Conservation (phyloP, 2,329 filamentous ascomycete species). For the Aspergillus sp. region DNA sequence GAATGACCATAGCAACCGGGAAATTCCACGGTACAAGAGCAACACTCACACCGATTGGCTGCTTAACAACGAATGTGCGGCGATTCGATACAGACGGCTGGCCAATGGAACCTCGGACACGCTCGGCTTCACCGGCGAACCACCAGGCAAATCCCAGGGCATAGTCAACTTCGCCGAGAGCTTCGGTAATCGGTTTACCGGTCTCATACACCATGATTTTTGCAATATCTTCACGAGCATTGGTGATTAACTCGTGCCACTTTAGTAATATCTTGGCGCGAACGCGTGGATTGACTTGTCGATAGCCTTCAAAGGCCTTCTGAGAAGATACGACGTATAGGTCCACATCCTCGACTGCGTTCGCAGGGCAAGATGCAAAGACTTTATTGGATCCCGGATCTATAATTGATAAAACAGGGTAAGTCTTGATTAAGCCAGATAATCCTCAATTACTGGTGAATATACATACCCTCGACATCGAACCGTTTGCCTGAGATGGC, state of each 20-base stretch:
- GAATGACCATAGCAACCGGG: constrained; percentile 58
- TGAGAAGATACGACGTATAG: constrained; percentile 31
- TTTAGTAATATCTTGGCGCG: constrained; percentile 57
- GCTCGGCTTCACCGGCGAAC: constrained; percentile 54
- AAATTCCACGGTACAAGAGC: constrained; percentile 68
- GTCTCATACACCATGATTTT: constrained; percentile 56
- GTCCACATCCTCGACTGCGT: constrained; percentile 5
- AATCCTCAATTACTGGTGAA: background rate
- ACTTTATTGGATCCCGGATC: constrained; percentile 6
- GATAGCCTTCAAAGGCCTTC: constrained; percentile 53
- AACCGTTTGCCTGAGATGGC: constrained; percentile 4
- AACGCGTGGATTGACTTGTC: constrained; percentile 52
- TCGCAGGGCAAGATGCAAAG: constrained; percentile 6
- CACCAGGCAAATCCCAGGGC: constrained; percentile 47
- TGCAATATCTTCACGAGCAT: constrained; percentile 57
- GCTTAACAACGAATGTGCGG: constrained; percentile 65
- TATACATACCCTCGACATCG: constrained; percentile 4
- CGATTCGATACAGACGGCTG: constrained; percentile 55
- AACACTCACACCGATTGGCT: constrained; percentile 62
- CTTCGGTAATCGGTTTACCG: constrained; percentile 50
- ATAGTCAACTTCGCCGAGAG: constrained; percentile 50
- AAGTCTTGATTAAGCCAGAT: too few species aligned
- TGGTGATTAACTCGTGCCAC: constrained; percentile 59
- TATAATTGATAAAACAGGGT: background rate
- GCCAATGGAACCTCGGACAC: constrained; percentile 55